Base-by-base conservation (phyloP, 495 filamentous ascomycete species). In the Astrocystis sublimbata region DNA sequence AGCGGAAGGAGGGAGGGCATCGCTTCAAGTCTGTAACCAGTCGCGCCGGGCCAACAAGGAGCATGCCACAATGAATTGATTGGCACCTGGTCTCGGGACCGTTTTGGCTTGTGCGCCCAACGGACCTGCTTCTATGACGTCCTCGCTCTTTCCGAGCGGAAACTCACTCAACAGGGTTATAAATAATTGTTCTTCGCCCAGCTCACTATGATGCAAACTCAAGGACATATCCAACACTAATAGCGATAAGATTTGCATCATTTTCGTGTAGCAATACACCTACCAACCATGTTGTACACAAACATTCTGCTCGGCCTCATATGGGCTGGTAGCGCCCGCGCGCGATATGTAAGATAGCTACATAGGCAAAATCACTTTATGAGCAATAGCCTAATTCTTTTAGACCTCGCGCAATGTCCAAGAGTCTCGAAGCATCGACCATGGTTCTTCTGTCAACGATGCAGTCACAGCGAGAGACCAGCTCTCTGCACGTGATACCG, bases 401-500 rank as follows among this genome's bases (percentile, higher is more conserved):
- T 12, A 43, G 38, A 23, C 15, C 2, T 7, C 17, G 36, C 8
- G 17, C 2, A 15, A 2, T 12, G 13, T 12, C 24, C 23, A 31
- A 30, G 24, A 31, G 2, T 30, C 13, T 24, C 23, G 9, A 21
- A 30, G 2, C 6, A 49, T 42, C 35, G 15, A n/a, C 42, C 10
- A 19, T 23, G 46, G 38, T 1, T 17, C 19, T 13, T 36, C 36
- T 24, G 5, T 30, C 9, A 21, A n/a, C 12, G n/a, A 38, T 9
- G 9, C 19, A 1, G 21, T 17, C 49, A 24, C 36, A 24, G 13
- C 58, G 28, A 4, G 5, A 51, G 36, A 42, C 7, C 6, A 3
- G 24, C 24, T 6, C n/a, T 31, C 6, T 9, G n/a, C 26, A 6
- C 58, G 58, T 36, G 58, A 61, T 45, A 61, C 47, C 6, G 58